Percentiles rank a stretch among this genome's conserved stretches.
Evolutionary conservation across 768 basidiomycete genomes (phyloP).

Genomic region (Polyporus arcularius): DNA sequence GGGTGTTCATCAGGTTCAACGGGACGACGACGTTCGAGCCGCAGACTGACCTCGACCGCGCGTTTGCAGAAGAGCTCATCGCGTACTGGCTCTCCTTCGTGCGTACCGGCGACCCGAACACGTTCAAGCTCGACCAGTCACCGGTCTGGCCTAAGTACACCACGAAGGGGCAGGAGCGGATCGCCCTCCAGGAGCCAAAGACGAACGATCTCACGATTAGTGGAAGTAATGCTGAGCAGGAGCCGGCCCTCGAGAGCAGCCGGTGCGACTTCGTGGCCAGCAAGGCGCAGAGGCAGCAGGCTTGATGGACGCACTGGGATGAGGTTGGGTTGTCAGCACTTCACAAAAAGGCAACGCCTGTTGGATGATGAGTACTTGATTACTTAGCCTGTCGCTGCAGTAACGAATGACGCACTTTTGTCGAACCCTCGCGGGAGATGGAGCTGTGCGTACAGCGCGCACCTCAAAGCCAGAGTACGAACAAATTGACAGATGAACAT

Average conservation of each 20-base stretch:
- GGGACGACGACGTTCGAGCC: slow-evolving; percentile 52
- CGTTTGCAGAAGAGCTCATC: slow-evolving; percentile 60
- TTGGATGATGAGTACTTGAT: too few species aligned
- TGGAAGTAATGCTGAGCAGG: slow-evolving; percentile 44
- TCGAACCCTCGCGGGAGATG: too few species aligned
- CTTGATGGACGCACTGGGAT: slow-evolving; percentile 25
- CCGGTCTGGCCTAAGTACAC: slow-evolving; percentile 51
- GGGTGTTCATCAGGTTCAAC: slow-evolving; percentile 35
- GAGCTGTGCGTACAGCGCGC: background rate
- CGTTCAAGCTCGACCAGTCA: slow-evolving; percentile 50
- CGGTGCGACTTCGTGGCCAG: slow-evolving; percentile 41
- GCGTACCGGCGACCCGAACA: slow-evolving; percentile 56
- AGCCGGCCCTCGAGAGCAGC: slow-evolving; percentile 37
- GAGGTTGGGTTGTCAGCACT: too few species aligned
- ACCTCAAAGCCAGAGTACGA: too few species aligned
- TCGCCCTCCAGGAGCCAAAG: slow-evolving; percentile 46
- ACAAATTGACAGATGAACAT: background rate
- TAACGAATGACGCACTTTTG: too few species aligned
- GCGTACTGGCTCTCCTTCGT: slow-evolving; percentile 72
- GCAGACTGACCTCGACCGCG: slow-evolving; percentile 45
- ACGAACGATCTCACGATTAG: slow-evolving; percentile 33
- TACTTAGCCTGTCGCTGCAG: too few species aligned
- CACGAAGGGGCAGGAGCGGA: slow-evolving; percentile 33
- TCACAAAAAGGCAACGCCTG: too few species aligned
- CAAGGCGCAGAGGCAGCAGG: slow-evolving; percentile 36